Percentiles rank a stretch among this genome's conserved stretches.
Evolutionary conservation across 2,329 filamentous ascomycete species (phyloP).

Genomic region (Penicillium psychrosexuale): DNA sequence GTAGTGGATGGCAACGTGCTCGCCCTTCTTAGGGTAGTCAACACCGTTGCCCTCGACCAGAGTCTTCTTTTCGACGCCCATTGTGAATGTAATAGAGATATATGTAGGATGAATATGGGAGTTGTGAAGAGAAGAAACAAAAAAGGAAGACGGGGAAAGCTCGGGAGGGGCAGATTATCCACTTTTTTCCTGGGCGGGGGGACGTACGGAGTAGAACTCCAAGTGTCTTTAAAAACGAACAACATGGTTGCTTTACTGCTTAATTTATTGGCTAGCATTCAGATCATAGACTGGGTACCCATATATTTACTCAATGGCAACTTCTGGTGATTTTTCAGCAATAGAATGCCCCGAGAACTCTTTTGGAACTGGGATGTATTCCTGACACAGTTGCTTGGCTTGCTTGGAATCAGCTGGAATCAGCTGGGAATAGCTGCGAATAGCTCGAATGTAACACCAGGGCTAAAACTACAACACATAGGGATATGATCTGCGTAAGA

Average conservation of each 20-base stretch:
- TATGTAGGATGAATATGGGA: neutral
- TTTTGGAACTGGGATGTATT: neutral
- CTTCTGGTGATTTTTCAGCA: neutral
- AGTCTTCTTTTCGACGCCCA: conserved; percentile 71
- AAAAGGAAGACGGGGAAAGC: neutral
- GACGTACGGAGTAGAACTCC: neutral
- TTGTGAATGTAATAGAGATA: conserved; percentile 34
- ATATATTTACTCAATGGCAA: neutral
- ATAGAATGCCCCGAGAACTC: neutral
- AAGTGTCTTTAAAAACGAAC: neutral
- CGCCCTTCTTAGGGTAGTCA: conserved; percentile 60
- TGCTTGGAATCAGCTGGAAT: neutral
- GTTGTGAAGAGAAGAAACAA: neutral
- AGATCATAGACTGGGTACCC: neutral
- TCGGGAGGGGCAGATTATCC: conserved; percentile 6
- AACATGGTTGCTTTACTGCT: neutral
- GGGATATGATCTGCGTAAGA: neutral
- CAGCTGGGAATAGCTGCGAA: neutral
- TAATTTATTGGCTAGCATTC: neutral
- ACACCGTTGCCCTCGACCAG: conserved; percentile 60
- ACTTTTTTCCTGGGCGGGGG: conserved; percentile 6
- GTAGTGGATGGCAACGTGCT: conserved; percentile 85
- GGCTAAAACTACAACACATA: neutral
- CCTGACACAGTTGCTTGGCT: neutral
- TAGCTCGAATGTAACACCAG: neutral